Evolutionary conservation across 2,329 filamentous ascomycete genomes (phyloP), one percentile per base, ranked within the genome.

Genomic region (Teratosphaeriaceae sp.): DNA sequence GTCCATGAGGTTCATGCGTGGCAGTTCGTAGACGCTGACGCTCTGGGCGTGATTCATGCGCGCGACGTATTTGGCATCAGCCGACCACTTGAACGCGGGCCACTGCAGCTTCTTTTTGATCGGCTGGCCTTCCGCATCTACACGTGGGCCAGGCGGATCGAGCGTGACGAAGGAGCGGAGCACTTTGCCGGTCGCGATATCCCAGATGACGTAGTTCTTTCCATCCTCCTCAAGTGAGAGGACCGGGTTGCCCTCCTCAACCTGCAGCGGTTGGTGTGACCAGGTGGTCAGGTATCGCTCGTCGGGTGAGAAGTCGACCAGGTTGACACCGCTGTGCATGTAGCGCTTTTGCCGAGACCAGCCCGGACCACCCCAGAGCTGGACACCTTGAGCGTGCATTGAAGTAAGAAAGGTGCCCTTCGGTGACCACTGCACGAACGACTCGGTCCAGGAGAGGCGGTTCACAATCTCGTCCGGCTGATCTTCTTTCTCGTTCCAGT

Each of bases 131-230:
- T 82, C 78, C 27, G 73, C 74, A 43, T 82, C 81, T 38, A 66
- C 68, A 27, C 70, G 69, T 38, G 78, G 74, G 52, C 76, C 77
- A 22, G 85, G 80, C 12, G 86, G 70, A 54, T 98, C 92, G 51
- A 95, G 78, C 55, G 90, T 94, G 50, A 87, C 82, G 63, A 98
- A 98, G 0, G 92, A 97, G 51, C 92, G 85, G 39, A 98, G 76
- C 44, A 90, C 88, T 65, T 90, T 85, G 57, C 80, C 82, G 8
- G 90, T 92, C 40, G 86, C 85, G 49, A 97, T 83, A 61, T 97
- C 90, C 92, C 92, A 98, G 61, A 98, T 89, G 61, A 98, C 85
- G 67, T 97, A 97, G 76, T 97, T 96, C 76, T 97, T 97, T 67
- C 92, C 92, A 58, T 98, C 90, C 61, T 98, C 92, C 60, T 97